Evolutionary conservation across 2,329 filamentous ascomycete genomes (phyloP).

Genomic region (Colletotrichum sp.): DNA sequence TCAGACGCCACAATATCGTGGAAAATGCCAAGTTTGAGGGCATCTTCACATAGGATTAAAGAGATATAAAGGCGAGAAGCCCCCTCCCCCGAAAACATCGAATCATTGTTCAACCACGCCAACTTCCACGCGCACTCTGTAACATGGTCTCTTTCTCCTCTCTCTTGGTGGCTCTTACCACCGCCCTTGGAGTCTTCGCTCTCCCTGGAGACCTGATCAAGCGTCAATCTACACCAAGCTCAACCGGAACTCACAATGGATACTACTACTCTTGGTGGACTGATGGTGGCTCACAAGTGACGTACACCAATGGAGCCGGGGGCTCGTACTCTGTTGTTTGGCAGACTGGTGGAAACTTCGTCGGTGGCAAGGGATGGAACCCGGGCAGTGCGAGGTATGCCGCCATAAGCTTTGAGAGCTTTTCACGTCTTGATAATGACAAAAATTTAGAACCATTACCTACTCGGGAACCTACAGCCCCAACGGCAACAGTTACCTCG

Average conservation of each 20-base stretch:
- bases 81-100: not conserved
- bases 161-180: not conserved
- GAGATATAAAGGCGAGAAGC: not conserved
- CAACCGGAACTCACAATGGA: constrained; percentile 40
- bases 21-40: not conserved
- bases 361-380: constrained; percentile 64
- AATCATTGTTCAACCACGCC: not conserved
- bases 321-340: constrained; percentile 52
- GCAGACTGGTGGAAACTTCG: constrained; percentile 55
- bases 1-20: not conserved
- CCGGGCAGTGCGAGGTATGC: constrained; percentile 54
- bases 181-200: not conserved
- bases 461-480: constrained; percentile 40
- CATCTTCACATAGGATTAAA: not conserved
- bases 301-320: constrained; percentile 44
- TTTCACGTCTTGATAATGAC: not conserved
- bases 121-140: not conserved
- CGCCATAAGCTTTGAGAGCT: fast-evolving
- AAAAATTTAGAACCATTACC: constrained; percentile 31
- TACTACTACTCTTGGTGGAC: constrained; percentile 57
- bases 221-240: constrained; percentile 36
- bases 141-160: constrained; percentile 3
- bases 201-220: constrained; percentile 1
- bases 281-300: constrained; percentile 46
- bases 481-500: constrained; percentile 42